A percentile compares a stretch with the other conserved stretches of the same genome.
Evolutionary conservation across 768 basidiomycete genomes (phyloP).

Genomic region (Pisolithus microcarpus): DNA sequence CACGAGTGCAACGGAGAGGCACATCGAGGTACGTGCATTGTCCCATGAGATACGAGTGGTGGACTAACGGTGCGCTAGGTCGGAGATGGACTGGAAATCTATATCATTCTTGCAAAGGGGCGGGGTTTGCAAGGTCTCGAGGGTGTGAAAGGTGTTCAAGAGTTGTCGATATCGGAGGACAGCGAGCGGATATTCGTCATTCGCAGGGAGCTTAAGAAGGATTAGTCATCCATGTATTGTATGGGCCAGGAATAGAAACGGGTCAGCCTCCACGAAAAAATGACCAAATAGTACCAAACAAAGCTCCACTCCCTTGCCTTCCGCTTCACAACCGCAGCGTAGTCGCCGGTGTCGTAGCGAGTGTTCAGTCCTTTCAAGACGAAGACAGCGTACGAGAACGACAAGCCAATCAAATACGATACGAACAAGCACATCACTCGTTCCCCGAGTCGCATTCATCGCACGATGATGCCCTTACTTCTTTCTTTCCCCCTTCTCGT

Average conservation of each 20-base stretch:
- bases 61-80: slow-evolving; percentile 44
- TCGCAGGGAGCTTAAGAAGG: slow-evolving; percentile 76
- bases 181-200: slow-evolving; percentile 74
- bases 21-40: slow-evolving; percentile 71
- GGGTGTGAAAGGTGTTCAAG: slow-evolving; percentile 49
- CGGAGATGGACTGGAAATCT: slow-evolving; percentile 93
- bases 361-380: too few relatives aligned
- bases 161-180: slow-evolving; percentile 52
- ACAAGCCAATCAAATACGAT: too few relatives aligned
- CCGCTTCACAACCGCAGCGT: too few relatives aligned
- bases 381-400: too few relatives aligned
- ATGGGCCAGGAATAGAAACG: neutral
- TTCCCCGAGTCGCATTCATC: slow-evolving; percentile 2
- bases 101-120: slow-evolving; percentile 70
- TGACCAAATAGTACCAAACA: slow-evolving; percentile 21
- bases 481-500: slow-evolving; percentile 10
- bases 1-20: slow-evolving; percentile 94
- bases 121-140: slow-evolving; percentile 55
- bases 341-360: too few relatives aligned
- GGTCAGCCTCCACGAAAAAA: slow-evolving; percentile 1
- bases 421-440: neutral
- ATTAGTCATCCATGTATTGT: slow-evolving; percentile 32
- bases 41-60: neutral
- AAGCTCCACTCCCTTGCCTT: slow-evolving; percentile 1
- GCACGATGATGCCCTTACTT: slow-evolving; percentile 19